These are phyloP conservation scores for Populus tremula DNA, from an alignment of 345 rosid species.

Conservation along the genomic window DNA sequence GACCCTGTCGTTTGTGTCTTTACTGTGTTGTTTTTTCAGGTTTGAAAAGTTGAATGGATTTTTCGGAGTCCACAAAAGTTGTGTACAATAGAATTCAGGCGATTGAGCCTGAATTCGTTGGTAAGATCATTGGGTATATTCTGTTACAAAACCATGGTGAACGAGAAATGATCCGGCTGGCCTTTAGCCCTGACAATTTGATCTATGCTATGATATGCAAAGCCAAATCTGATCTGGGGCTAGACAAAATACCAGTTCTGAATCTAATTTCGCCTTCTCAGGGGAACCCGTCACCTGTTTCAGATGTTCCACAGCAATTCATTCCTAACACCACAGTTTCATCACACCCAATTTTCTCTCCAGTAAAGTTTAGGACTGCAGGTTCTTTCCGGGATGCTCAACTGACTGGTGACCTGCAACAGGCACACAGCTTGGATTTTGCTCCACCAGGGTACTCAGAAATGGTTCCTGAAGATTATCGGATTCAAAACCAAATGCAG, in stretches of 20 bases:
- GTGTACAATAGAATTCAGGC: conserved; percentile 78
- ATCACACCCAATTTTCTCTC: conserved; percentile 32
- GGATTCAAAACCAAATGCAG: conserved; percentile 43
- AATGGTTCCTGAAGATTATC: conserved; percentile 36
- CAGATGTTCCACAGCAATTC: conserved; percentile 42
- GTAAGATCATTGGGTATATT: conserved; percentile 80
- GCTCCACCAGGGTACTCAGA: conserved; percentile 34
- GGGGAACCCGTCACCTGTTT: conserved; percentile 28
- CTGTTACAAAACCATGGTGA: conserved; percentile 71
- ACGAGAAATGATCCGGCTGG: conserved; percentile 80
- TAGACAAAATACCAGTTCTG: conserved; percentile 32
- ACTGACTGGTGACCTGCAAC: conserved; percentile 34
- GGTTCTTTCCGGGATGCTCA: conserved; percentile 50
- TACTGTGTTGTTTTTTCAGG: conserved; percentile 29
- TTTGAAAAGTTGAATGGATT: conserved; percentile 52
- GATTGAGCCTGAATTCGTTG: conserved; percentile 78
- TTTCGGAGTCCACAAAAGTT: conserved; percentile 67
- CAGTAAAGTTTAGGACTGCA: conserved; percentile 37
- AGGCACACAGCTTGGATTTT: conserved; percentile 35
- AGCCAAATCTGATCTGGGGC: conserved; percentile 62
- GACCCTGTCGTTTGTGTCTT: background rate
- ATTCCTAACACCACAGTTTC: conserved; percentile 33
- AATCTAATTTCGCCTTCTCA: conserved; percentile 38
- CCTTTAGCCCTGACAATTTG: conserved; percentile 67
- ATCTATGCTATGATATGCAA: conserved; percentile 55